A percentile compares a stretch with the other conserved stretches of the same genome.
Conservation (phyloP, 2,329 filamentous ascomycete species). For the Pleurostoma richardsiae region DNA sequence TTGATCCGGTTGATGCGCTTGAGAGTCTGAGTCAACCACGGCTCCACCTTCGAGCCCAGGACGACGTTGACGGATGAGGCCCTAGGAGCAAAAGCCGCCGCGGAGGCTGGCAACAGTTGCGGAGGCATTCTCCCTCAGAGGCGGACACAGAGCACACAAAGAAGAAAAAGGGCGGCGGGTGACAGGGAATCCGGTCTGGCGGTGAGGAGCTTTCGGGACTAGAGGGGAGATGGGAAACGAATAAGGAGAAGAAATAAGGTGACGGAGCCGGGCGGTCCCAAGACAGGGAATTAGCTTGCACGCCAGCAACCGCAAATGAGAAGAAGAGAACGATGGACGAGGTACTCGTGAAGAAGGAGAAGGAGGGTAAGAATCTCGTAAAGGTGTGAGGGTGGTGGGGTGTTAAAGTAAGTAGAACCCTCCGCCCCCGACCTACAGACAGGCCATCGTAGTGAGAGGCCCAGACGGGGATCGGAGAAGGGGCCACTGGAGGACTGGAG, state of each 20-base stretch:
- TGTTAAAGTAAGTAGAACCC: slow-evolving; percentile 32
- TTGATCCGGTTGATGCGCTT: slow-evolving; percentile 97
- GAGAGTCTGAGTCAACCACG: slow-evolving; percentile 93
- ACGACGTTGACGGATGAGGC: slow-evolving; percentile 91
- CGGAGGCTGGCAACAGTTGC: slow-evolving; percentile 89
- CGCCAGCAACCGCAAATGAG: slow-evolving; percentile 54
- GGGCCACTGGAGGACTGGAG: background rate
- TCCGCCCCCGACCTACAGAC: background rate
- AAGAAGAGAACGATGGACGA: slow-evolving; percentile 56
- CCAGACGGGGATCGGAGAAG: background rate
- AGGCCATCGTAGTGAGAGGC: background rate
- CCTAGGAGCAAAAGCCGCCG: slow-evolving; percentile 90
- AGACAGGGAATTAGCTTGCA: slow-evolving; percentile 53
- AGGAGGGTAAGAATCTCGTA: slow-evolving; percentile 40
- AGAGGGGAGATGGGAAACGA: slow-evolving; percentile 23
- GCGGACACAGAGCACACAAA: slow-evolving; percentile 30
- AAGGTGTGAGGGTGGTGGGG: slow-evolving; percentile 41
- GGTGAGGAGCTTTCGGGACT: slow-evolving; percentile 30
- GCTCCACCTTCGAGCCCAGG: slow-evolving; percentile 84
- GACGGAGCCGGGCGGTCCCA: slow-evolving; percentile 50
- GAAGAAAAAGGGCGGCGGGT: slow-evolving; percentile 13
- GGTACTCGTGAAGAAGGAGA: slow-evolving; percentile 50
- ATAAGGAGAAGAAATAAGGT: slow-evolving; percentile 36
- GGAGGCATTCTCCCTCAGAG: slow-evolving; percentile 73
- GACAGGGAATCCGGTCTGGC: slow-evolving; percentile 16